Conservation (phyloP, 192 early-diverging fungal genomes). For the Backusella psychrophila region DNA sequence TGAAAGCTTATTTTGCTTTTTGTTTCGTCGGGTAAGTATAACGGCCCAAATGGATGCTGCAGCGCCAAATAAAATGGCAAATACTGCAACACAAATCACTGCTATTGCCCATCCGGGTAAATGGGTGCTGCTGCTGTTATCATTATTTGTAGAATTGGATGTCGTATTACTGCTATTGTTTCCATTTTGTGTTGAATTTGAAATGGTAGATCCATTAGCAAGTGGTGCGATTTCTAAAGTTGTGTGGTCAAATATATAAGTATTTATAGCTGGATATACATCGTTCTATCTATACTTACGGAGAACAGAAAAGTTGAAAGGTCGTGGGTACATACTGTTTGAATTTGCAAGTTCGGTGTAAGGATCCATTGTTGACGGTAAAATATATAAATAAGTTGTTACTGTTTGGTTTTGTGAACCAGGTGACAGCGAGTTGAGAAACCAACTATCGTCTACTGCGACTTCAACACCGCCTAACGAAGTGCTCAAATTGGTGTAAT, state of each 20-base stretch:
- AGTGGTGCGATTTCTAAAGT: neutral
- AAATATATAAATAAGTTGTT: slow-evolving; percentile 16
- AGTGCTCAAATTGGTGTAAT: slow-evolving; percentile 23
- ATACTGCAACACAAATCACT: slow-evolving; percentile 24
- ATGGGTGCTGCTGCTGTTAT: neutral
- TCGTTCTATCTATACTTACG: slow-evolving; percentile 21
- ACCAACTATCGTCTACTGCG: slow-evolving; percentile 30
- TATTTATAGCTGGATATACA: neutral
- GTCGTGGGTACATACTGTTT: slow-evolving; percentile 18
- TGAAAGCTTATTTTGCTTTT: slow-evolving; percentile 13
- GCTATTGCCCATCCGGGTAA: slow-evolving; percentile 30
- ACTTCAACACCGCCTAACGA: slow-evolving; percentile 3
- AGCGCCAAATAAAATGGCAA: slow-evolving; percentile 18
- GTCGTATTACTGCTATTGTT: neutral
- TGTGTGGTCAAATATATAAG: neutral
- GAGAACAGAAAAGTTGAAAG: slow-evolving; percentile 27
- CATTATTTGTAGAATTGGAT: neutral
- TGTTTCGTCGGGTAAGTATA: neutral
- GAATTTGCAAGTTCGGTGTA: slow-evolving; percentile 7
- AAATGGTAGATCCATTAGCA: neutral
- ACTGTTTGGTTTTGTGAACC: slow-evolving; percentile 13
- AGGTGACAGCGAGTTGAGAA: slow-evolving; percentile 7
- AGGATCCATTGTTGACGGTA: slow-evolving; percentile 18
- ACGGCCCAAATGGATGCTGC: slow-evolving; percentile 14
- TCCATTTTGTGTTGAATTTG: neutral